Conservation (phyloP, 164 flowering plant species). For the Tetrastigma voinierianum region DNA sequence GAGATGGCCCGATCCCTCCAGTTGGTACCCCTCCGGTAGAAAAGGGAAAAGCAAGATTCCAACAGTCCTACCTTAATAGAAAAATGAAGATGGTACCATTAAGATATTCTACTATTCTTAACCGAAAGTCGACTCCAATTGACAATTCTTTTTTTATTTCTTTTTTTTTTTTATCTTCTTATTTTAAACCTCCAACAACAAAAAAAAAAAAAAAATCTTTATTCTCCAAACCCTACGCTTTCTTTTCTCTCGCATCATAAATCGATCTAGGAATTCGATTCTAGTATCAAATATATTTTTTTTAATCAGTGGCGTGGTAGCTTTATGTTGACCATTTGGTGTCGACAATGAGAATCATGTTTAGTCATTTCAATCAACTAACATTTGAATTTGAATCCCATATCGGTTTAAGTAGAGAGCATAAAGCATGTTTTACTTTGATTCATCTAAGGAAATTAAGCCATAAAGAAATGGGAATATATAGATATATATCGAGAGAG, state of each 20-base stretch:
- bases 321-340: constrained; percentile 12
- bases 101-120: no score
- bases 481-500: no score
- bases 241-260: neutral
- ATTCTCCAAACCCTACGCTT: neutral
- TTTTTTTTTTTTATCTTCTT: no score
- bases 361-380: constrained; percentile 9
- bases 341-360: constrained; percentile 16
- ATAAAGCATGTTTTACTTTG: neutral
- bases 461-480: no score
- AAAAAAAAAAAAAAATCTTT: no score
- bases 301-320: neutral
- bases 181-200: no score
- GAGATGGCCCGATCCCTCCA: constrained; percentile 3
- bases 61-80: no score
- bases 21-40: neutral
- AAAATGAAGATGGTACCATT: no score
- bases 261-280: constrained; percentile 11
- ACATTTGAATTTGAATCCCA: constrained; percentile 3
- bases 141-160: no score
- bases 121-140: no score
- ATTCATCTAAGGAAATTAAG: no score
- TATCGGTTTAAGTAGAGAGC: constrained; percentile 1
- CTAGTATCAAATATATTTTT: neutral
- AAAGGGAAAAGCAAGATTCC: no score